Evolutionary conservation across 495 filamentous ascomycete species (phyloP), one percentile per base, ranked within the genome.

Genomic region (Letharia lupina): DNA sequence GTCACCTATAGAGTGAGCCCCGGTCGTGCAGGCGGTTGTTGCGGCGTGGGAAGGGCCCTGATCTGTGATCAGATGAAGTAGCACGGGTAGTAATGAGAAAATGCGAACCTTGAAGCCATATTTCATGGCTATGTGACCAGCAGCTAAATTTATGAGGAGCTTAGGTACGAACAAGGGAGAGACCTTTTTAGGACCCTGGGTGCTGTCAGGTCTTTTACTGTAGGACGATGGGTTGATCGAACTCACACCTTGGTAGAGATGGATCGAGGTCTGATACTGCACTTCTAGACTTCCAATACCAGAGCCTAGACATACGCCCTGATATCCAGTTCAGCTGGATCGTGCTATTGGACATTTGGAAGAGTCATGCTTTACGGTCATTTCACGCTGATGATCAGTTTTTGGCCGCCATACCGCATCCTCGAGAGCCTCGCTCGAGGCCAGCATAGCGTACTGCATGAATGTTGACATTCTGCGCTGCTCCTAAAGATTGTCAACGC

Each of bases 241-340:
- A 77, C 84, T 78, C 69, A 91, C 91, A 67, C 87, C 86, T 78
- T 82, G 45, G 48, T 89, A 82, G 76, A 88, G 95, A 3, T 84
- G 83, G 54, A 96, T 73, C 52, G 89, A 91, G 2, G 91, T 93
- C 66, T 87, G 77, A 75, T 93, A 96, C 12, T 94, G 83, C 69
- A 96, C 91, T 33, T 95, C 89, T 47, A 98, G 83, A 73, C 91
- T 96, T 10, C 94, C 94, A 71, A 98, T 98, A 4, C 94, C 94
- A 57, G 91, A 96, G n/a, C 94, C 94, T 23, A 98, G 77, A 71
- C 93, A 96, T 9, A 98, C 87, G 2, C 94, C 94, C 78, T 89
- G 60, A 54, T 37, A 20, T 4, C 13, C 35, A 33, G 16, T 31
- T 63, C 8, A 66, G 61, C 56, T 33, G 11, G 40, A 41, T 28